Evolutionary conservation across 2,329 filamentous ascomycete species (phyloP), one percentile per base, ranked within the genome.

Genomic region (Hypoxylon sp.): DNA sequence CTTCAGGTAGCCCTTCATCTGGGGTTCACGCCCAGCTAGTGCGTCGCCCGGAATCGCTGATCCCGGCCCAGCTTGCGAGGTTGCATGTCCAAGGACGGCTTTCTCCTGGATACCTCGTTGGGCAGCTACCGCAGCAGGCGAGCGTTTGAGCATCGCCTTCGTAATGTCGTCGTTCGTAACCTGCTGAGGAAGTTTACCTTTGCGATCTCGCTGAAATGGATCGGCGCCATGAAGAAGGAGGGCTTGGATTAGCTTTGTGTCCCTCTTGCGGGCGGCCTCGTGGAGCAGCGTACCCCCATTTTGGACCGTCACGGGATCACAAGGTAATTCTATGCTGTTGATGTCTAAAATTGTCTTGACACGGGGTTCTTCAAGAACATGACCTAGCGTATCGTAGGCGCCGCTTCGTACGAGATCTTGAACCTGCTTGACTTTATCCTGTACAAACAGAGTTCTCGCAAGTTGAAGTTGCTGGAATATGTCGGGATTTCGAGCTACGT

Each of bases 1-100:
- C 81, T 97, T 98, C 60, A 99, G 83, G 77, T 98, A 99, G 5
- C 96, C 96, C 81, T 97, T 97, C 92, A 99, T 98, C 79, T 98
- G 95, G 16, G 92, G 91, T 75, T 99, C 96, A 70, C 95, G 93
- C 14, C 91, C 91, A 24, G 91, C 91, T 62, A 89, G 78, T 18
- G 87, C 82, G 69, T 91, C 86, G 8, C 85, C 82, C 14, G 89
- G 83, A 1, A 81, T 79, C 24, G 87, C 82, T 12, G 83, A 77
- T 7, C 83, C 80, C 2, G 82, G 80, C 4, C 84, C 84, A 65
- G 68, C 73, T 76, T 90, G 86, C 0, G 85, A 85, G 7, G 85
- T 84, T 18, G 82, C 83, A 67, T 92, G 93, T 1, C 93, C 95
- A 14, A 99, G 85, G 2, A 99, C 96, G 0, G 94, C 96, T 82